phyloP scores from a whole-genome alignment of 306 rosid genomes.

The Benincasa hispida region DNA sequence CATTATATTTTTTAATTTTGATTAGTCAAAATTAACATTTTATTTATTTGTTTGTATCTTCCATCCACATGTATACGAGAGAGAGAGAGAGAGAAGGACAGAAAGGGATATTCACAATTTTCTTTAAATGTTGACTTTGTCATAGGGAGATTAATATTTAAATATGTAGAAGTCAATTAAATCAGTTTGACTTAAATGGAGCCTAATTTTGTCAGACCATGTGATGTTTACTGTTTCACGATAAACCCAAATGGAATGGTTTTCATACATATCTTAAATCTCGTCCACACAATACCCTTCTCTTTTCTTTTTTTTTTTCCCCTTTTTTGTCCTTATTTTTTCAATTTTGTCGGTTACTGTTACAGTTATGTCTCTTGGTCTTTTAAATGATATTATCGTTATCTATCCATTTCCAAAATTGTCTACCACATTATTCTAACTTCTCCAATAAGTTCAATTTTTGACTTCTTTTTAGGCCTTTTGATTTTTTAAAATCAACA shows the following conservation, averaged over 20 bases:
- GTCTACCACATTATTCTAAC: not conserved
- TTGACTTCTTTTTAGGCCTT: too few species aligned
- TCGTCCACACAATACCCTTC: not conserved
- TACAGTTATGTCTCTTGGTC: not conserved
- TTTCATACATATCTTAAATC: not conserved
- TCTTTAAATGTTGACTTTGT: not conserved
- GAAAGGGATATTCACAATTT: not conserved
- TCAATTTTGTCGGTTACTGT: not conserved
- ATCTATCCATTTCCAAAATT: too few species aligned
- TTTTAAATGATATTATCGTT: too few species aligned
- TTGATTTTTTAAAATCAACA: too few species aligned
- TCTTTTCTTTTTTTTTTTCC: not conserved
- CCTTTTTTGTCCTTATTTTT: not conserved
- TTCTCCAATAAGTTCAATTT: not conserved
- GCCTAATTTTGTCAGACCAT: not conserved
- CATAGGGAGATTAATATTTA: not conserved
- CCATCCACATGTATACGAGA: not conserved
- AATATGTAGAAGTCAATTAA: not conserved
- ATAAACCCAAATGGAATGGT: not conserved
- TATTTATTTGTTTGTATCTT: not conserved
- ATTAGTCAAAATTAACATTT: not conserved
- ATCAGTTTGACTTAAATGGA: not conserved
- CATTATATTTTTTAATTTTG: not conserved
- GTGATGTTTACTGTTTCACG: not conserved
- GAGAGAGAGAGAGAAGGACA: not conserved